Evolutionary conservation across 2,329 filamentous ascomycete genomes (phyloP), one percentile per base, ranked within the genome.

Genomic region (Botrytis deweyae): DNA sequence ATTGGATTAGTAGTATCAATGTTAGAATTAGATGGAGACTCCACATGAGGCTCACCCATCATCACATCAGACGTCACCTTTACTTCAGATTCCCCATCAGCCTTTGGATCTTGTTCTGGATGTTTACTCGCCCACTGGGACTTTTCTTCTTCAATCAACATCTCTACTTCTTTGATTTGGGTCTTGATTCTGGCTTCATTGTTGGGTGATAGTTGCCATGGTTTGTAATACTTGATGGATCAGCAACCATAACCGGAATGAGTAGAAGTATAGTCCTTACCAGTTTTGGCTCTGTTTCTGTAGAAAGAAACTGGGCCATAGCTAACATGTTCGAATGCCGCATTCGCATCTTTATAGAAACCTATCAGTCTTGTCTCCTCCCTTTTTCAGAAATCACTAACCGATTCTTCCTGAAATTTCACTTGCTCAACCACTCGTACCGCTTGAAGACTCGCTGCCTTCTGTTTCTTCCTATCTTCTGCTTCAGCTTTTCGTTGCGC

Each of bases 391-490:
- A 25, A n/a, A 72, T 59, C 66, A 87, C 92, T 78, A 84, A 97
- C 94, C 81, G 90, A 88, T 83, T 92, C 86, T 82, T 92, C 90
- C 76, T 97, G 93, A 79, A 93, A 93, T 64, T 88, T 85, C 77
- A 90, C 87, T 83, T 96, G 93, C 82, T 95, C 91, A 74, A 86
- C 86, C 83, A 87, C 88, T 75, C 94, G 88, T 77, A 87, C 83
- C 70, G 84, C 85, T 70, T 86, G 86, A 75, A 94, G 83, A 79
- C 89, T 88, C 62, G 91, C 89, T 70, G 90, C 84, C 79, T 88
- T 90, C 83, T 91, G 90, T 73, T 88, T 87, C 81, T 89, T 89
- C 78, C 89, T 85, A 82, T 90, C 89, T 76, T 91, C 89, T 76
- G 92, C 91, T 81, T 95, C 90, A 76, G 88, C 88, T 77, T 89